A percentile compares a stretch with the other conserved stretches of the same genome.
Evolutionary conservation across 495 filamentous ascomycete genomes (phyloP).

Genomic region (Zalerion maritima): DNA sequence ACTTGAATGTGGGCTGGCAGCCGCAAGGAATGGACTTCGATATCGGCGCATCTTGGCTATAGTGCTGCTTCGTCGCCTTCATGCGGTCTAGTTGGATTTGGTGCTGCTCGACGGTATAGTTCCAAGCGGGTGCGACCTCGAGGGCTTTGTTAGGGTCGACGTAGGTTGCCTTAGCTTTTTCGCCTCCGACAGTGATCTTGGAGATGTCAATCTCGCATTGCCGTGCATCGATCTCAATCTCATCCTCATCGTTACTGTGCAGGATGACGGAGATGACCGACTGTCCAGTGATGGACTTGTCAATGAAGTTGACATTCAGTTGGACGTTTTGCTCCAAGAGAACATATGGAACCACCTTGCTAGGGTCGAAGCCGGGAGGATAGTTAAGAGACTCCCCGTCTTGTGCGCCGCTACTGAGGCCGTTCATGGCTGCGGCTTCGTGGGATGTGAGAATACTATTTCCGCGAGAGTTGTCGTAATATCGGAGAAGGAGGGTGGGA

Average conservation of each 20-base stretch:
- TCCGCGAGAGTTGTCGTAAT: too few relatives aligned
- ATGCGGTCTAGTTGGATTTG: slow-evolving; percentile 55
- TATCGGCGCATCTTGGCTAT: slow-evolving; percentile 26
- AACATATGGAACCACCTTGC: too few relatives aligned
- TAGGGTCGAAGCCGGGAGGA: too few relatives aligned
- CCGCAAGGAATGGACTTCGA: slow-evolving; percentile 16
- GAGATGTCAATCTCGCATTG: slow-evolving; percentile 58
- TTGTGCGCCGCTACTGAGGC: too few relatives aligned
- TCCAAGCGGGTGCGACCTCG: slow-evolving; percentile 40
- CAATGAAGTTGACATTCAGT: slow-evolving; percentile 72
- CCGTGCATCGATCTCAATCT: slow-evolving; percentile 69
- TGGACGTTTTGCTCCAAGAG: slow-evolving; percentile 74
- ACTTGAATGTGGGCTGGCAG: slow-evolving; percentile 28
- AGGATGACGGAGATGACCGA: slow-evolving; percentile 69
- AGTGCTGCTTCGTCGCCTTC: slow-evolving; percentile 42
- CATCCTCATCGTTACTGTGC: slow-evolving; percentile 45
- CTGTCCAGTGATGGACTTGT: slow-evolving; percentile 59
- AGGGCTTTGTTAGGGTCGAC: slow-evolving; percentile 57
- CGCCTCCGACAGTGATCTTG: slow-evolving; percentile 56
- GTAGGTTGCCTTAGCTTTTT: slow-evolving; percentile 44
- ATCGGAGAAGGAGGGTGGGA: too few relatives aligned
- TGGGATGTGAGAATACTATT: too few relatives aligned
- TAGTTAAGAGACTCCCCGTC: too few relatives aligned
- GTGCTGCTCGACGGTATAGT: slow-evolving; percentile 58
- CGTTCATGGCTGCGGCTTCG: too few relatives aligned